These are phyloP conservation scores for Colletotrichum noveboracense DNA, from an alignment of 2,329 filamentous ascomycete species.

Conservation along the genomic window DNA sequence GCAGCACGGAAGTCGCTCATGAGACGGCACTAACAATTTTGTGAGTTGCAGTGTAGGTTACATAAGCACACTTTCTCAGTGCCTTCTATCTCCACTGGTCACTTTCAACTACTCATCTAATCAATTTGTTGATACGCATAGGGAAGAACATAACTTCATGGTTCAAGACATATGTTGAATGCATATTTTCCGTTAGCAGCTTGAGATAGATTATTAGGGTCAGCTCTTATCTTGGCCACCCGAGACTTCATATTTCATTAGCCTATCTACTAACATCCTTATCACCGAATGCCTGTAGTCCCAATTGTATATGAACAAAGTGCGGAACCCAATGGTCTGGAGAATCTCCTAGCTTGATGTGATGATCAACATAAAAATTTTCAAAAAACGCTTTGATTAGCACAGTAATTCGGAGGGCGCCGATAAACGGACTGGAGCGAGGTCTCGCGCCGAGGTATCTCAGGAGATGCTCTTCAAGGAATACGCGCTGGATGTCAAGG, in stretches of 20 bases:
- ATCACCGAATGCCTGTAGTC: neutral
- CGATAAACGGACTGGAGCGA: neutral
- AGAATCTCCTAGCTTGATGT: neutral
- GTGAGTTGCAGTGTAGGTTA: neutral
- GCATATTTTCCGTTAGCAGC: neutral
- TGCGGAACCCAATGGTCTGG: neutral
- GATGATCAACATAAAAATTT: neutral
- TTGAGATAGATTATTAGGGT: accelerated
- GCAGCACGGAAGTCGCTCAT: neutral
- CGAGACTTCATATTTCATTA: neutral
- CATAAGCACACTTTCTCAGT: neutral
- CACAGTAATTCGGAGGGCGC: neutral
- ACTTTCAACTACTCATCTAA: neutral
- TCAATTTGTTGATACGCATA: neutral
- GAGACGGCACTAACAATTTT: neutral
- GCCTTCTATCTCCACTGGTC: neutral
- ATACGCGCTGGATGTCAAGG: neutral
- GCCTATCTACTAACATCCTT: neutral
- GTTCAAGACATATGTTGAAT: neutral
- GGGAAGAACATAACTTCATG: neutral
- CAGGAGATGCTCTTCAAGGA: neutral
- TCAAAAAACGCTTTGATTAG: neutral
- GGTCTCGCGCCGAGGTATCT: neutral
- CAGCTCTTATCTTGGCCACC: accelerated
- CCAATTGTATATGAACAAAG: neutral